Evolutionary conservation across 1,284 basidiomycete species (phyloP), one percentile per base, ranked within the genome.

Genomic region (Agaricales sp.): DNA sequence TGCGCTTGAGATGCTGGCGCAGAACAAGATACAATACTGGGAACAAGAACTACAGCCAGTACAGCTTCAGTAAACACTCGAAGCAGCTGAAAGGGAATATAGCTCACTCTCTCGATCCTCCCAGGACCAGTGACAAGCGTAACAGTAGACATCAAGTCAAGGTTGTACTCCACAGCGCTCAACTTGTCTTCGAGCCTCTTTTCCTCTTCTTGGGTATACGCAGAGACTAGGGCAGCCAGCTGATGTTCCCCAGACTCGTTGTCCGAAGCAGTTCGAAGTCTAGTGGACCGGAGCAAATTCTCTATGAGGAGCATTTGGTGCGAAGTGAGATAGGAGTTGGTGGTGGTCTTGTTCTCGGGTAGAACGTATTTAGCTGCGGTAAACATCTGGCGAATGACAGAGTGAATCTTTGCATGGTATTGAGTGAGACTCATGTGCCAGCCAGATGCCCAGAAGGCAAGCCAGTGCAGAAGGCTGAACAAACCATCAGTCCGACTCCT

Each of bases 371-470:
- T 51, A 4, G 61, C 52, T 11, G 54, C 52, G 26, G 55, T 49
- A 46, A 62, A 59, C 60, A 67, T 66, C n/a, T 56, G 54, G 39
- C 59, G 57, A 2, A 66, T 52, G 23, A 66, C 56, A 4, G 48
- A 39, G 45, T 59, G 61, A 3, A 63, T 63, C 49, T 59, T 58
- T 24, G 47, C 51, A 39, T 60, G 59, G 53, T 64, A 64, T 22
- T 53, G 49, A 11, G 61, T 57, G 11, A 64, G 57, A 26, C 56
- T 53, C 8, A 55, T 30, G 46, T 61, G 59, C 58, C 62, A 62
- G 69, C 71, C 71, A 18, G 65, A 62, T 20, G 71, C 69, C 72
- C 72, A 74, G 50, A 61, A 75, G 1, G 71, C 68, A 2, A 74
- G 59, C 73, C 72, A 75, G 25, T 64, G 64, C 0, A 63, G 65